These are phyloP conservation scores for Candida wancherniae DNA, from an alignment of 805 yeast species.

Conservation along the genomic window DNA sequence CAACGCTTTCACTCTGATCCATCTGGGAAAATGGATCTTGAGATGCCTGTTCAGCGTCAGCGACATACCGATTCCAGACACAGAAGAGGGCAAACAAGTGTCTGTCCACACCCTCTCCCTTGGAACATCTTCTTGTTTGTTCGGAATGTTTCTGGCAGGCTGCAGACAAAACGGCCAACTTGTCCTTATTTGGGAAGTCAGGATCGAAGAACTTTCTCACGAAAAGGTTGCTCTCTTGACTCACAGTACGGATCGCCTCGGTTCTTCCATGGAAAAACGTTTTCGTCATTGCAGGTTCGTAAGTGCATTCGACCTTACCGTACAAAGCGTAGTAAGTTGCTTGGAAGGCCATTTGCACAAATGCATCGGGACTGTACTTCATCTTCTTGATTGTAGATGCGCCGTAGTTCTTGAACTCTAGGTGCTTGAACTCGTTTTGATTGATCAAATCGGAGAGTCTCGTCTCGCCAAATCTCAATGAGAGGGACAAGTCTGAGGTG, in stretches of 20 bases:
- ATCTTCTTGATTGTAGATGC: constrained; percentile 72
- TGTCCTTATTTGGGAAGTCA: constrained; percentile 51
- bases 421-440: constrained; percentile 80
- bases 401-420: constrained; percentile 73
- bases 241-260: constrained; percentile 84
- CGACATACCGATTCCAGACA: constrained; percentile 70
- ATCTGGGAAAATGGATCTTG: constrained; percentile 7
- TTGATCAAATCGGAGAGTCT: constrained; percentile 80
- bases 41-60: constrained; percentile 15
- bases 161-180: constrained; percentile 52
- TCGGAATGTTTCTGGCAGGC: constrained; percentile 71
- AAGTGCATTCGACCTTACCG: constrained; percentile 89
- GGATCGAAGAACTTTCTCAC: constrained; percentile 80
- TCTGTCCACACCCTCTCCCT: constrained; percentile 88
- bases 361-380: constrained; percentile 92
- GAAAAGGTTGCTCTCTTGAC: constrained; percentile 72
- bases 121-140: constrained; percentile 63
- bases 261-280: constrained; percentile 84
- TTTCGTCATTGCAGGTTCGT: constrained; percentile 96
- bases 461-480: constrained; percentile 87
- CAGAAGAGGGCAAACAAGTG: constrained; percentile 84
- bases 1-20: constrained; percentile 10
- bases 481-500: constrained; percentile 68
- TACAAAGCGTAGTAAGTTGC: constrained; percentile 88
- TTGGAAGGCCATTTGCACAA: constrained; percentile 89